Conservation (phyloP, 352 stramenopile genomes). For the Pythium sp. region DNA sequence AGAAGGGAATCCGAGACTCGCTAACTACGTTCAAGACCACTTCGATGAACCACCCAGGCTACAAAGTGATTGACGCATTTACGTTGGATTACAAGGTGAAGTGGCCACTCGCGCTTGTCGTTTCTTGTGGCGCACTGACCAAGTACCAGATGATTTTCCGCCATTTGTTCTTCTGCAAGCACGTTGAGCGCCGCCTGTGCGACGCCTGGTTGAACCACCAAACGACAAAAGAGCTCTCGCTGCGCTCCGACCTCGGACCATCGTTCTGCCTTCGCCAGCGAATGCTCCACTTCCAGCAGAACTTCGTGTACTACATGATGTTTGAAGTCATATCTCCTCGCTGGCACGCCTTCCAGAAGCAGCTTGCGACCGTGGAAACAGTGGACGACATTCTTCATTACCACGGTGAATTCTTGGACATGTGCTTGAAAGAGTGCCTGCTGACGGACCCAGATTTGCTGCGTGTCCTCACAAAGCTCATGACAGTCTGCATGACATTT, state of each 20-base stretch:
- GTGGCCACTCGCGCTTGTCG: slow-evolving; percentile 97
- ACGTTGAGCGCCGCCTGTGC: slow-evolving; percentile 96
- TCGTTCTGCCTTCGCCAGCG: slow-evolving; percentile 95
- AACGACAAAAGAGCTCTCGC: slow-evolving; percentile 86
- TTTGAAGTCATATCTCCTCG: slow-evolving; percentile 95
- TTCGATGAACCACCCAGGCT: slow-evolving; percentile 63
- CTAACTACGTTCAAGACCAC: slow-evolving; percentile 72
- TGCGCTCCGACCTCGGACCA: slow-evolving; percentile 83
- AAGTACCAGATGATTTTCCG: slow-evolving; percentile 99
- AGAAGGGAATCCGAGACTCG: slow-evolving; percentile 63
- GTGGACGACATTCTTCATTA: slow-evolving; percentile 94
- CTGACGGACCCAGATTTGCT: slow-evolving; percentile 96
- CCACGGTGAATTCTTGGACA: slow-evolving; percentile 95
- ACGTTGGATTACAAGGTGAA: slow-evolving; percentile 95
- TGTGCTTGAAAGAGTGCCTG: slow-evolving; percentile 96
- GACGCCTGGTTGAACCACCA: slow-evolving; percentile 96
- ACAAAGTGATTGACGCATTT: slow-evolving; percentile 95
- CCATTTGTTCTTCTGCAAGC: slow-evolving; percentile 99
- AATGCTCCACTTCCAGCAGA: slow-evolving; percentile 99
- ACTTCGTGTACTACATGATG: slow-evolving; percentile 99
- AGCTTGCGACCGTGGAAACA: slow-evolving; percentile 73
- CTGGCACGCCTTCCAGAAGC: slow-evolving; percentile 88
- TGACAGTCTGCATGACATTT: slow-evolving; percentile 96
- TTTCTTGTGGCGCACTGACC: slow-evolving; percentile 91
- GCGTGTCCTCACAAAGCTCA: slow-evolving; percentile 92